phyloP scores from a whole-genome alignment of 257 asterid species.

The Rauvolfia tetraphylla region DNA sequence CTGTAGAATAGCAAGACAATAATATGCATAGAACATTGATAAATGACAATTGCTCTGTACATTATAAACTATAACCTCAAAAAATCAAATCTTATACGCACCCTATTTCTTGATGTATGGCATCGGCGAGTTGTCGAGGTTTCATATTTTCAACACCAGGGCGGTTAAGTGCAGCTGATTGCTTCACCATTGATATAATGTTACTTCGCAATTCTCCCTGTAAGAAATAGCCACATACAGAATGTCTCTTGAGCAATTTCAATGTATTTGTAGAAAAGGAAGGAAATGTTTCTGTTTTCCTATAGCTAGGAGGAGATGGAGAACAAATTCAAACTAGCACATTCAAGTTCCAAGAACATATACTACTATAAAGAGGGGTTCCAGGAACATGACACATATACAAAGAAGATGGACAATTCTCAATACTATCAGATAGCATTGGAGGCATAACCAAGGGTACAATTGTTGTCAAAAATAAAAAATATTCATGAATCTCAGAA shows the following conservation, averaged over 20 bases:
- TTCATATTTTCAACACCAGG: constrained; percentile 83
- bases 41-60: neutral
- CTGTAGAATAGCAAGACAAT: neutral
- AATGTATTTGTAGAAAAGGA: neutral
- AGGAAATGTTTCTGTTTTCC: neutral
- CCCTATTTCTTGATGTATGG: constrained; percentile 94
- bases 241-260: neutral
- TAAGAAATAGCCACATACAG: constrained; percentile 11
- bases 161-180: constrained; percentile 63
- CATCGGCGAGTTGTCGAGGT: constrained; percentile 93
- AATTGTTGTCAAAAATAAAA: neutral
- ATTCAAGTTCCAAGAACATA: neutral
- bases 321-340: neutral
- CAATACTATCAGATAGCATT: neutral
- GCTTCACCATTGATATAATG: constrained; percentile 64
- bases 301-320: neutral
- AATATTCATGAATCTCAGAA: neutral
- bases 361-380: neutral
- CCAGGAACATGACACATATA: neutral
- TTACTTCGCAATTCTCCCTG: constrained; percentile 67
- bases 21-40: neutral
- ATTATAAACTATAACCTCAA: neutral
- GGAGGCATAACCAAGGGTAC: neutral
- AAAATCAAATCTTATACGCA: constrained; percentile 23
- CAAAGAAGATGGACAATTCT: neutral